Percentiles rank a stretch among this genome's conserved stretches.
phyloP scores from a whole-genome alignment of 2,329 filamentous ascomycete genomes.

The Diplodia intermedia region DNA sequence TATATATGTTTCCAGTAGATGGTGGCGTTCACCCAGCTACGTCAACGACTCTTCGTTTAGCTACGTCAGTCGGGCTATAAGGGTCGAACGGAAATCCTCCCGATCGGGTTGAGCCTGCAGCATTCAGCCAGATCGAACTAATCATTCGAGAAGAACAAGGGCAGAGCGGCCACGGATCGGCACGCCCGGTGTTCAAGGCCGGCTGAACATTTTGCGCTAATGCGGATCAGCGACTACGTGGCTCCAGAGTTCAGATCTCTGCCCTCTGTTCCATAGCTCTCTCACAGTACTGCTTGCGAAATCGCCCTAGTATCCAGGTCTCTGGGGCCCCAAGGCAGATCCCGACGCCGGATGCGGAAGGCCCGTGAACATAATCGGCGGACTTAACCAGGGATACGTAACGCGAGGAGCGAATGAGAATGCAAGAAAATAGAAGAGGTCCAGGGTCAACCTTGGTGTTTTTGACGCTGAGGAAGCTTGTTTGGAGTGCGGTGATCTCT shows the following conservation, averaged over 20 bases:
- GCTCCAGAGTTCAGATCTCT: too few species aligned
- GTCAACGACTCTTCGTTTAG: not conserved
- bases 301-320: too few species aligned
- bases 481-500: too few species aligned
- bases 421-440: too few species aligned
- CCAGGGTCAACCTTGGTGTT: rapidly evolving
- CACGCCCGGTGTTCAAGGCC: not conserved
- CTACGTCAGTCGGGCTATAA: not conserved
- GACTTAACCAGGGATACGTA: too few species aligned
- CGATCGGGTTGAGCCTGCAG: not conserved
- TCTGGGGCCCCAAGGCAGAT: too few species aligned
- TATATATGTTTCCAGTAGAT: not conserved
- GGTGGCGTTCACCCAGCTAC: not conserved
- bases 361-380: too few species aligned
- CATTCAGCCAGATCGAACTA: not conserved
- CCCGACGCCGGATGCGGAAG: too few species aligned
- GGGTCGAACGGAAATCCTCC: not conserved
- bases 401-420: too few species aligned
- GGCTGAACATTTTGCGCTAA: not conserved
- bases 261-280: too few species aligned
- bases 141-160: not conserved
- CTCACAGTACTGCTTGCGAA: too few species aligned
- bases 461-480: too few species aligned
- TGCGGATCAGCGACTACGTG: not conserved
- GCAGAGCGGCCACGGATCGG: not conserved